Percentiles rank a stretch among this genome's conserved stretches.
These are phyloP conservation scores for Sonneratia alba DNA, from an alignment of 345 rosid genomes.

Conservation along the genomic window DNA sequence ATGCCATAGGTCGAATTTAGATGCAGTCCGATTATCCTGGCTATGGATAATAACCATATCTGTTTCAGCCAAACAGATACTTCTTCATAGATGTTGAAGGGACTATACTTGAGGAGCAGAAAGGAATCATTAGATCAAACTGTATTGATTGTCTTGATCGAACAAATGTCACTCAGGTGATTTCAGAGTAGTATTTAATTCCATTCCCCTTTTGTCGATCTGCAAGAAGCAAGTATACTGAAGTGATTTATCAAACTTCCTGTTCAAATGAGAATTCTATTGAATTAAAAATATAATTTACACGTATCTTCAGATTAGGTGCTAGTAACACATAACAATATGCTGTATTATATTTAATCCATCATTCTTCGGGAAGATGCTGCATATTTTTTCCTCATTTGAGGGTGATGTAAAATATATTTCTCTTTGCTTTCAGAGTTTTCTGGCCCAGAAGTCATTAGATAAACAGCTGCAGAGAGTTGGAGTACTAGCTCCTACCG, in stretches of 20 bases:
- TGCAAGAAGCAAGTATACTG: not conserved
- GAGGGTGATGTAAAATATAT: not conserved
- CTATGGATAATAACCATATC: constrained; percentile 33
- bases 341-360: not conserved
- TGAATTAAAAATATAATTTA: not conserved
- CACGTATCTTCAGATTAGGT: not conserved
- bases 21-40: constrained; percentile 22
- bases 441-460: constrained; percentile 68
- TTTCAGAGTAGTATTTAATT: constrained; percentile 1
- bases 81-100: constrained; percentile 61
- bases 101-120: constrained; percentile 69
- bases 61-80: constrained; percentile 83
- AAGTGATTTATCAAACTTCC: not conserved
- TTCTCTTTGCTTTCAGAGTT: constrained; percentile 38
- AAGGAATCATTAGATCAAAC: constrained; percentile 78
- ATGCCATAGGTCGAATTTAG: not conserved
- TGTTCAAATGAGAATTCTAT: not conserved
- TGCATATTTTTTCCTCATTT: not conserved
- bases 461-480: constrained; percentile 59
- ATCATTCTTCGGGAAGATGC: not conserved
- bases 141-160: constrained; percentile 98
- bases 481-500: constrained; percentile 41
- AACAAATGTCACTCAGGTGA: constrained; percentile 95
- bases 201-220: not conserved
- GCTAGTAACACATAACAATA: not conserved